Conservation (phyloP, 176 grass and related monocot genomes). For the Aechmea fasciata region DNA sequence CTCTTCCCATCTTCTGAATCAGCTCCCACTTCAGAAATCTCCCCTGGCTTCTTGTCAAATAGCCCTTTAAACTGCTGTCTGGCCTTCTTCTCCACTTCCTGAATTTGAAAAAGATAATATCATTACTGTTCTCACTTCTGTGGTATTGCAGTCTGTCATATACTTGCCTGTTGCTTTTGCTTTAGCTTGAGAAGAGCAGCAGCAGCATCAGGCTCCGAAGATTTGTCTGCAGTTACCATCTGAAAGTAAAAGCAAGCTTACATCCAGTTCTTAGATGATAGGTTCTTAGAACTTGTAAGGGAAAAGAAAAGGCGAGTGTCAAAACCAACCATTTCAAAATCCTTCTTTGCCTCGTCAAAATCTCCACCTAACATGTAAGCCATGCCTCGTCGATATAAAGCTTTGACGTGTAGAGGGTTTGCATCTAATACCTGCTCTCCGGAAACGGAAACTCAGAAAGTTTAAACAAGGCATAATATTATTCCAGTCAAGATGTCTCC, state of each 20-base stretch:
- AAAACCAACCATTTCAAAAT: constrained; percentile 73
- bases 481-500: background rate
- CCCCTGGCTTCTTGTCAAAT: constrained; percentile 93
- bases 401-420: constrained; percentile 80
- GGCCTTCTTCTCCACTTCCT: constrained; percentile 72
- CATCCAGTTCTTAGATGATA: constrained; percentile 2
- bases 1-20: constrained; percentile 24
- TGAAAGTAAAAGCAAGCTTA: constrained; percentile 24
- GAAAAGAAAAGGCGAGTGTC: background rate
- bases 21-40: constrained; percentile 55
- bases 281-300: constrained; percentile 8
- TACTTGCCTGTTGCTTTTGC: constrained; percentile 62
- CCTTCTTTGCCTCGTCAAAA: constrained; percentile 76
- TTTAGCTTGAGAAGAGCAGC: constrained; percentile 76
- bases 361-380: constrained; percentile 78
- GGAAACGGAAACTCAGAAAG: background rate
- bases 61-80: constrained; percentile 97
- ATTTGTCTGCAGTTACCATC: constrained; percentile 72
- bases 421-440: constrained; percentile 60
- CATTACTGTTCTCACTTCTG: too few relatives aligned
- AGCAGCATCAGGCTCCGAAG: constrained; percentile 67
- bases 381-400: constrained; percentile 74
- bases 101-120: constrained; percentile 4
- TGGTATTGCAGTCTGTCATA: background rate
- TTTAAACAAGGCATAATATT: constrained; percentile 8